phyloP scores from a whole-genome alignment of 306 rosid genomes.

The Medicago arabica region DNA sequence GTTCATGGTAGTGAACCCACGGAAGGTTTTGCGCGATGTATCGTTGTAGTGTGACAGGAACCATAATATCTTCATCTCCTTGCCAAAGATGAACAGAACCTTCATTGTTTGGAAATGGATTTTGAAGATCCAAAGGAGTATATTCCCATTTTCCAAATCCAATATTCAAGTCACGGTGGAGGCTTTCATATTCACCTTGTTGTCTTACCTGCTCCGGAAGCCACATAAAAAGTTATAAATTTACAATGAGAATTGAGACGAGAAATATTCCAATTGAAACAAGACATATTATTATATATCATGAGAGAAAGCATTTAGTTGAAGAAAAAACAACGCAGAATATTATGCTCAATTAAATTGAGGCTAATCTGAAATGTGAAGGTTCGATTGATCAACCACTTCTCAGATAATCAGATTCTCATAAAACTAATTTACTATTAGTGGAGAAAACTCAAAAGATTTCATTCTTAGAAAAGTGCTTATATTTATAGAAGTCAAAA shows the following conservation, averaged over 20 bases:
- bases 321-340: conserved; percentile 16
- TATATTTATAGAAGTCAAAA: too few relatives aligned
- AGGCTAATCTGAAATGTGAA: conserved; percentile 8
- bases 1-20: conserved; percentile 87
- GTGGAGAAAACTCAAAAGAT: too few relatives aligned
- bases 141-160: conserved; percentile 88
- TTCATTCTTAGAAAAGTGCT: too few relatives aligned
- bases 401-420: not conserved
- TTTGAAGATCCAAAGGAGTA: conserved; percentile 72
- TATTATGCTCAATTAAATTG: not conserved
- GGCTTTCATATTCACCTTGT: conserved; percentile 71
- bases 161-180: conserved; percentile 66
- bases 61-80: conserved; percentile 74
- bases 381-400: conserved; percentile 19
- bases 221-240: conserved; percentile 32
- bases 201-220: conserved; percentile 63
- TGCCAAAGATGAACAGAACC: conserved; percentile 89
- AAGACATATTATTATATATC: conserved; percentile 7
- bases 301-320: conserved; percentile 11
- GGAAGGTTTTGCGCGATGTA: conserved; percentile 70
- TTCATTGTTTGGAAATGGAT: conserved; percentile 75
- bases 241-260: not conserved
- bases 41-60: conserved; percentile 62
- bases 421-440: too few relatives aligned
- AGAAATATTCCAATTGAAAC: not conserved